phyloP scores from a whole-genome alignment of 441 rosid genomes.

The Gossypium gossypioides region DNA sequence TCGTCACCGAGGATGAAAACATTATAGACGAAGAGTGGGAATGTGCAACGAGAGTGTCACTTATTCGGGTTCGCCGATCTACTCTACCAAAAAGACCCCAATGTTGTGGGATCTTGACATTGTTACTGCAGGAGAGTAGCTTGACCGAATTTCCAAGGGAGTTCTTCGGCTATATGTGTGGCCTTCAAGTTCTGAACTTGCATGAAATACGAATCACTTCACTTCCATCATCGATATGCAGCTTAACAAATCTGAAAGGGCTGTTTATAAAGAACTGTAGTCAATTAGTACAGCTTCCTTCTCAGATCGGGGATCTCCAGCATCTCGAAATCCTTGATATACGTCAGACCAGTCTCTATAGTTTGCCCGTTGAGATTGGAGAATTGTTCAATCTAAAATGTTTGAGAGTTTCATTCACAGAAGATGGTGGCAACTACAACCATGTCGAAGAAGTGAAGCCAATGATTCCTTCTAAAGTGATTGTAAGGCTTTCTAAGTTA shows the following conservation, averaged over 20 bases:
- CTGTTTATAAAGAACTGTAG: slow-evolving; percentile 23
- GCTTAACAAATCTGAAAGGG: slow-evolving; percentile 16
- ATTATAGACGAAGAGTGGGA: slow-evolving; percentile 4
- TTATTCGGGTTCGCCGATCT: slow-evolving; percentile 9
- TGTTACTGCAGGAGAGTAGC: slow-evolving; percentile 19
- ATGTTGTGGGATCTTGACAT: slow-evolving; percentile 9
- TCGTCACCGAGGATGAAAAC: slow-evolving; percentile 15
- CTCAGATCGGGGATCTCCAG: slow-evolving; percentile 12
- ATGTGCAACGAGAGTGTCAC: slow-evolving; percentile 19
- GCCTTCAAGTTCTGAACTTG: slow-evolving; percentile 24
- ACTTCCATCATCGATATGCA: slow-evolving; percentile 21
- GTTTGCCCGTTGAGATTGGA: slow-evolving; percentile 15
- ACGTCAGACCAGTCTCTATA: slow-evolving; percentile 19
- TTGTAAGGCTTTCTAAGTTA: slow-evolving; percentile 16
- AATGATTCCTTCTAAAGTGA: background rate
- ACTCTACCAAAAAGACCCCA: slow-evolving; percentile 5
- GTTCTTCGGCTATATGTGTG: slow-evolving; percentile 16
- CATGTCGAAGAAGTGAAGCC: background rate
- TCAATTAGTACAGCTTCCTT: slow-evolving; percentile 15
- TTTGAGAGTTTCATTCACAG: slow-evolving; percentile 21
- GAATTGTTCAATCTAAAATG: slow-evolving; percentile 19
- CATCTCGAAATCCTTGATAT: slow-evolving; percentile 29
- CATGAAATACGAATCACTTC: slow-evolving; percentile 18
- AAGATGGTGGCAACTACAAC: slow-evolving; percentile 1
- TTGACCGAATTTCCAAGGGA: slow-evolving; percentile 2